These are phyloP conservation scores for Coleophoma eucalyptorum DNA, from an alignment of 2,329 filamentous ascomycete species.

Conservation along the genomic window DNA sequence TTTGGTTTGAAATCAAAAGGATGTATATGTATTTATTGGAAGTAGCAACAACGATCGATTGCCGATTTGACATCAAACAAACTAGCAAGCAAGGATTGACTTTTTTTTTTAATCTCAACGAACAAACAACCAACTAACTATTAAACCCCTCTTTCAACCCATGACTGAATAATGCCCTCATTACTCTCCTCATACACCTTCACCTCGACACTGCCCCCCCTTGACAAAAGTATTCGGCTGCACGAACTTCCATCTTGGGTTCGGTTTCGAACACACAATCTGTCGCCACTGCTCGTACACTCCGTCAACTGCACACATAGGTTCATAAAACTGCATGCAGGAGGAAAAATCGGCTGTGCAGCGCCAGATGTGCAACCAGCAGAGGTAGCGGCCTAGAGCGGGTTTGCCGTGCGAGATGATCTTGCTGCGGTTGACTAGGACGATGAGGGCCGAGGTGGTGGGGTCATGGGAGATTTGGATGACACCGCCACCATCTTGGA, in stretches of 20 bases:
- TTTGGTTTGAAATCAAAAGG: no score
- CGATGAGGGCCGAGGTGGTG: constrained; percentile 38
- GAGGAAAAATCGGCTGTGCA: constrained; percentile 53
- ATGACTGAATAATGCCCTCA: constrained; percentile 50
- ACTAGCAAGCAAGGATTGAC: no score
- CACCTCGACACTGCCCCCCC: constrained; percentile 35
- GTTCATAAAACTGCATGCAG: constrained; percentile 53
- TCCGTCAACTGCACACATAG: constrained; percentile 49
- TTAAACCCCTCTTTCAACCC: constrained; percentile 27
- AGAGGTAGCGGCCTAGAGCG: constrained; percentile 53
- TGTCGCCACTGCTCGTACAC: constrained; percentile 50
- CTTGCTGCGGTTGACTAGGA: constrained; percentile 53
- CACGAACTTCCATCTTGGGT: constrained; percentile 57
- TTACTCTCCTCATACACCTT: constrained; percentile 54
- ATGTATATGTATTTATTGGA: no score
- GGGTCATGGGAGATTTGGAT: constrained; percentile 44
- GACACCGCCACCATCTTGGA: constrained; percentile 48
- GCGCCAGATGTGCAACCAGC: constrained; percentile 58
- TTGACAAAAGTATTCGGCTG: constrained; percentile 54
- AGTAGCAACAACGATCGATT: no score
- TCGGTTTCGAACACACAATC: constrained; percentile 52
- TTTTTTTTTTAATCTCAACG: no score
- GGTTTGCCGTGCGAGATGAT: constrained; percentile 52
- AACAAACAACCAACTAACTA: no score
- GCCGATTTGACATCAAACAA: no score